Evolutionary conservation across 2,329 filamentous ascomycete genomes (phyloP).

Genomic region (Alternaria atra): DNA sequence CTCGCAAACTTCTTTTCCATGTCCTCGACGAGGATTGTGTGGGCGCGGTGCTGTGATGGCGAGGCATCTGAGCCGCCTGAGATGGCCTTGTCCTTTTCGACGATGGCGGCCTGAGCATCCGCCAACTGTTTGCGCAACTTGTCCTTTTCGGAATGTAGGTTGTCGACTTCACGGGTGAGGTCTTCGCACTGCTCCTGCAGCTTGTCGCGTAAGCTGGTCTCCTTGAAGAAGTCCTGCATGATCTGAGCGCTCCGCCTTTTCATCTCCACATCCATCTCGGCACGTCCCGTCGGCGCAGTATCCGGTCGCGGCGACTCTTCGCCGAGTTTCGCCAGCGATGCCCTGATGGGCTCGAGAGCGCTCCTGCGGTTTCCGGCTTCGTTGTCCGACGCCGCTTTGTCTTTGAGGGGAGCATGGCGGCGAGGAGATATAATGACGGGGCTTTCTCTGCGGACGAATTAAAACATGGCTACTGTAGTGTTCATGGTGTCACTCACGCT

Average conservation of each 20-base stretch:
- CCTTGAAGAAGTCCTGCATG: slow-evolving; percentile 53
- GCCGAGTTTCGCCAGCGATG: slow-evolving; percentile 42
- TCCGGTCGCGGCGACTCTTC: slow-evolving; percentile 41
- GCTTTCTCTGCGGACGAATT: slow-evolving; percentile 23
- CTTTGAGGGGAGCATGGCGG: slow-evolving; percentile 38
- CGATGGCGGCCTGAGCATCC: slow-evolving; percentile 41
- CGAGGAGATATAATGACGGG: slow-evolving; percentile 35
- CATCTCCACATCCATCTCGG: slow-evolving; percentile 43
- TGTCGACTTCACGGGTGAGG: slow-evolving; percentile 43
- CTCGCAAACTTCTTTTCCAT: slow-evolving; percentile 49
- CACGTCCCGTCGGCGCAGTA: slow-evolving; percentile 44
- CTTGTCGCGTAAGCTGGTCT: slow-evolving; percentile 48
- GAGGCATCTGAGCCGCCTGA: slow-evolving; percentile 25
- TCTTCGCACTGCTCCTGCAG: slow-evolving; percentile 49
- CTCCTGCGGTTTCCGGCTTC: slow-evolving; percentile 43
- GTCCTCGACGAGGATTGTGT: slow-evolving; percentile 40
- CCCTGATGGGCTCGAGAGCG: slow-evolving; percentile 39
- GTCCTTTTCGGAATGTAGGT: slow-evolving; percentile 40
- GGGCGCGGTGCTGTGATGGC: slow-evolving; percentile 30
- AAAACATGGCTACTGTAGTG: neutral
- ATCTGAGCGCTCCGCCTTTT: slow-evolving; percentile 46
- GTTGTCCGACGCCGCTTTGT: slow-evolving; percentile 49
- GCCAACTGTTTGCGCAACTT: slow-evolving; percentile 45
- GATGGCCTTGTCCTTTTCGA: slow-evolving; percentile 44
- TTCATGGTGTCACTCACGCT: slow-evolving; percentile 2